phyloP scores from a whole-genome alignment of 192 early-diverging fungal species.

The Backusella sp. region DNA sequence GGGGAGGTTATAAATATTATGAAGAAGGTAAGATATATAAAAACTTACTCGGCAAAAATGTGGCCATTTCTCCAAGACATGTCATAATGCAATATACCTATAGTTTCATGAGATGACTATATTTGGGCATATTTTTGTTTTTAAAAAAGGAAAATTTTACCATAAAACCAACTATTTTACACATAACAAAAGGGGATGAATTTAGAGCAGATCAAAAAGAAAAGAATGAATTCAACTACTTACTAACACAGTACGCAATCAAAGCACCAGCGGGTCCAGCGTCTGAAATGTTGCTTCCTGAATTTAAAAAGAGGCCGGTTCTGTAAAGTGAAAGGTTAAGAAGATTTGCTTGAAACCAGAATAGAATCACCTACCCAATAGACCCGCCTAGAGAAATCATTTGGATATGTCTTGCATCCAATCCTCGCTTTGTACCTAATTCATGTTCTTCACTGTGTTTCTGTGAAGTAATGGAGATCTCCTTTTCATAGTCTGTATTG shows the following conservation, averaged over 20 bases:
- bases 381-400: conserved; percentile 34
- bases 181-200: neutral
- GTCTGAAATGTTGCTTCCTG: conserved; percentile 60
- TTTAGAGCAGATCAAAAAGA: no score
- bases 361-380: conserved; percentile 20
- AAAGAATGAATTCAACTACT: neutral
- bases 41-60: conserved; percentile 61
- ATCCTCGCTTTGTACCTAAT: conserved; percentile 12
- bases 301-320: conserved; percentile 75
- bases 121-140: neutral
- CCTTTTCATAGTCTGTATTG: neutral
- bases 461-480: neutral
- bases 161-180: conserved; percentile 31
- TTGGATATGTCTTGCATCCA: conserved; percentile 33
- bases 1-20: neutral
- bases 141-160: conserved; percentile 9
- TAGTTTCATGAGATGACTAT: neutral
- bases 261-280: conserved; percentile 74
- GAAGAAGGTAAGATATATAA: neutral
- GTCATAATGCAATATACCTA: conserved; percentile 73
- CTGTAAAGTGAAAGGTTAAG: conserved; percentile 10
- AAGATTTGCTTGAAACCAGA: neutral
- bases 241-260: conserved; percentile 53
- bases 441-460: neutral
- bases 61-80: conserved; percentile 85